Evolutionary conservation across 129 eudicot genomes (phyloP).

Genomic region (Artemisia argyi): DNA sequence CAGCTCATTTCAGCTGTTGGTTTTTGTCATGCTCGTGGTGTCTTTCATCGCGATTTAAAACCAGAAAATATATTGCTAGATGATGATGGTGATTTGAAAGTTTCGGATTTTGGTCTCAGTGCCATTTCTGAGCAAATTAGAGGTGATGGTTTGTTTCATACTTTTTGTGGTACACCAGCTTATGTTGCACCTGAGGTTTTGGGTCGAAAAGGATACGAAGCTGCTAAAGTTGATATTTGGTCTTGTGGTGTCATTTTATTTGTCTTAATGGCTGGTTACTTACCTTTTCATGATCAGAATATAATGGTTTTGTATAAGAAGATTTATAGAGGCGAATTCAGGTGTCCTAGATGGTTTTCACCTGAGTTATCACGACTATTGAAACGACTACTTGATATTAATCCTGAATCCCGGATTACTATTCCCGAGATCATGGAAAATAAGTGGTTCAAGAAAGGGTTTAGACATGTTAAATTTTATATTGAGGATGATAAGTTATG

Average conservation of each 20-base stretch:
- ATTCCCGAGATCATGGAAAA: conserved; percentile 20
- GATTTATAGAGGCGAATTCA: conserved; percentile 13
- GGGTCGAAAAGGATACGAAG: conserved; percentile 15
- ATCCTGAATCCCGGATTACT: conserved; percentile 12
- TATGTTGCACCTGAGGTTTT: conserved; percentile 18
- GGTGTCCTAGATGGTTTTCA: conserved; percentile 18
- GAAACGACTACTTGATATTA: neutral
- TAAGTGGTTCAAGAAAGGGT: conserved; percentile 20
- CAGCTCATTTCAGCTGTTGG: conserved; percentile 12
- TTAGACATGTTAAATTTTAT: conserved; percentile 4
- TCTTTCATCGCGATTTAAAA: conserved; percentile 6
- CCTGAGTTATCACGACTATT: conserved; percentile 11
- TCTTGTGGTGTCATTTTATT: conserved; percentile 2
- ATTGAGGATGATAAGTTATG: conserved; percentile 2
- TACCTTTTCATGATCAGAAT: conserved; percentile 13
- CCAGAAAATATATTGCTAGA: neutral
- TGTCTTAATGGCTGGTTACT: conserved; percentile 16
- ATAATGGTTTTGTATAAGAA: conserved; percentile 17
- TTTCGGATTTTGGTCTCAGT: conserved; percentile 12
- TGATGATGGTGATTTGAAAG: conserved; percentile 5
- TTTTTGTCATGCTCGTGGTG: conserved; percentile 21
- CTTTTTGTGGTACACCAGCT: conserved; percentile 7
- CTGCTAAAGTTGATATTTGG: conserved; percentile 18
- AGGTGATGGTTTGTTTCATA: conserved; percentile 15
- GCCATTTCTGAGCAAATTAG: conserved; percentile 16